Conservation (phyloP, 495 filamentous ascomycete genomes). For the Opeltia flavorubescens region DNA sequence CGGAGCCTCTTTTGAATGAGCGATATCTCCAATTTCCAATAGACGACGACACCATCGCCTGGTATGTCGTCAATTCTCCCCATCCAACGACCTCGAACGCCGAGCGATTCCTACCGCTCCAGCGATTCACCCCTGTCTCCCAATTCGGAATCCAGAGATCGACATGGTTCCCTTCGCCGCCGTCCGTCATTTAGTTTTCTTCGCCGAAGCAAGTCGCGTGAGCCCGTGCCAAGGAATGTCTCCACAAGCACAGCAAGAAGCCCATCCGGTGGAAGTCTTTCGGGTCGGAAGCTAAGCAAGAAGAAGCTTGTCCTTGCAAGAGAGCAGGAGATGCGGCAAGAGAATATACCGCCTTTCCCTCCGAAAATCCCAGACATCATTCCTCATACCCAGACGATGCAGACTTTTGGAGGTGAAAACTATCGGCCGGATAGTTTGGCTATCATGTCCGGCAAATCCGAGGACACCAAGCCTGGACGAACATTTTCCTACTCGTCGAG, state of each 20-base stretch:
- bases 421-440: slow-evolving; percentile 49
- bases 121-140: background rate
- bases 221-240: slow-evolving; percentile 25
- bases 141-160: background rate
- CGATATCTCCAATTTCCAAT: too few relatives aligned
- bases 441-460: slow-evolving; percentile 41
- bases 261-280: slow-evolving; percentile 21
- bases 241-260: background rate
- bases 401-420: slow-evolving; percentile 58
- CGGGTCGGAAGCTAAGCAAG: slow-evolving; percentile 53
- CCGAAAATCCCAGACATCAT: slow-evolving; percentile 71
- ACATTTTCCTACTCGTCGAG: background rate
- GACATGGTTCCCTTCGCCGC: slow-evolving; percentile 18
- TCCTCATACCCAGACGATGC: slow-evolving; percentile 43
- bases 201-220: slow-evolving; percentile 68
- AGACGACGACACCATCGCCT: background rate
- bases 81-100: slow-evolving; percentile 1
- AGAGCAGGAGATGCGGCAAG: slow-evolving; percentile 54
- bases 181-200: slow-evolving; percentile 48
- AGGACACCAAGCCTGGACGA: slow-evolving; percentile 18
- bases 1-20: too few relatives aligned
- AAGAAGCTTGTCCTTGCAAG: slow-evolving; percentile 42
- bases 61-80: background rate
- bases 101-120: background rate
- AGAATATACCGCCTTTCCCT: slow-evolving; percentile 49